phyloP scores from a whole-genome alignment of 331 rosid species.

The Quercus lobata region DNA sequence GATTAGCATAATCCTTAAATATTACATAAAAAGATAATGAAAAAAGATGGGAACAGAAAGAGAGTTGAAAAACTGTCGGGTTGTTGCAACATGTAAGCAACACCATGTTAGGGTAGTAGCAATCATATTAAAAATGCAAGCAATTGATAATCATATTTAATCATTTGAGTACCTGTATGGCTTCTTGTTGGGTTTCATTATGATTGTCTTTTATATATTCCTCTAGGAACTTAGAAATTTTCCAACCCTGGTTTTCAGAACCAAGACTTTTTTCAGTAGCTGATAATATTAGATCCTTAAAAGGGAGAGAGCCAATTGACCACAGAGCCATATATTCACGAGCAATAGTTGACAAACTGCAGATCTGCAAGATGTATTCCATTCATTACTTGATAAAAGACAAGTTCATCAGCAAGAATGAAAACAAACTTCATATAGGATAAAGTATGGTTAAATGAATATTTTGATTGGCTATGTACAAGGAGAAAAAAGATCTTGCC shows the following conservation, averaged over 20 bases:
- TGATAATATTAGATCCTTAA: conserved; percentile 73
- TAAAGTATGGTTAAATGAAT: not conserved
- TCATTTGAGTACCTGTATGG: conserved; percentile 50
- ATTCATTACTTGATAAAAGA: not conserved
- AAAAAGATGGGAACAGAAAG: not conserved
- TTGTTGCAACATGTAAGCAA: not conserved
- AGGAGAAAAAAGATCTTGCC: not conserved
- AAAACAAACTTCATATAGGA: not conserved
- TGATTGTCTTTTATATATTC: conserved; percentile 61
- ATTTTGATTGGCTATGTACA: not conserved
- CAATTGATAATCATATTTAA: not conserved
- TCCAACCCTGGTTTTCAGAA: conserved; percentile 56
- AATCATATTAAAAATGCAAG: not conserved
- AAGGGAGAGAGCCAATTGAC: conserved; percentile 60
- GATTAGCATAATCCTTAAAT: not conserved
- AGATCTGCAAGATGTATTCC: conserved; percentile 47
- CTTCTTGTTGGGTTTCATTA: conserved; percentile 77
- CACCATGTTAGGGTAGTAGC: not conserved
- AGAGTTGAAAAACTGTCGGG: not conserved
- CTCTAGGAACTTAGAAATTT: conserved; percentile 62
- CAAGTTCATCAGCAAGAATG: conserved; percentile 8
- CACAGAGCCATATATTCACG: conserved; percentile 78
- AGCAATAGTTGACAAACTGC: conserved; percentile 87
- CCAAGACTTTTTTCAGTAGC: conserved; percentile 41
- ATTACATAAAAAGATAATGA: not conserved